Evolutionary conservation across 495 filamentous ascomycete genomes (phyloP), one percentile per base, ranked within the genome.

Genomic region (Neurospora sp.): DNA sequence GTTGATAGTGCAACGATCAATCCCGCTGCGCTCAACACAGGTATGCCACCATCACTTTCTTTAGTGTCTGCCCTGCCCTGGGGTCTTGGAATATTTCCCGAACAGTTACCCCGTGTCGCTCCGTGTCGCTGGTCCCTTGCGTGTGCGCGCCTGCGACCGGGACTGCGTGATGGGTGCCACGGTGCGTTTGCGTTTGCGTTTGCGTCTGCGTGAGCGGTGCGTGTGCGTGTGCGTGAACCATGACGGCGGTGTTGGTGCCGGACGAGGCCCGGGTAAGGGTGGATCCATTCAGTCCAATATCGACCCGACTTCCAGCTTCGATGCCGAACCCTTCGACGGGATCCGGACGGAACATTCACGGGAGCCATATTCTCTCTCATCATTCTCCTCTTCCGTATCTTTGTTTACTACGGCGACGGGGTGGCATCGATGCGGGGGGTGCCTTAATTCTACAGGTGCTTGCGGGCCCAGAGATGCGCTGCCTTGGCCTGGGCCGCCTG

Each of bases 1-100:
- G 83, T 82, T 82, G 85, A 87, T 81, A 84, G 85, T 87, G 84
- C 83, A 77, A 87, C 85, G 81, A 87, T 87, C 83, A 85, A 86
- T 81, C 85, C 85, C 79, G 85, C 85, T 76, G 85, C 85, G 54
- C 84, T 87, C 81, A 85, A 85, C 78, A 81, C 85, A 82, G 85
- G 85, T 87, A 81, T 79, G 85, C 84, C 71, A 73, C 73, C 69
- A 70, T 71, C 48, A 39, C 23, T 72, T 62, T 62, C 54, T 35
- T 62, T 72, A 76, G 46, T 74, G 66, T 75, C 40, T 59, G 23
- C 11, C 44, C 48, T 59, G 23, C 11, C 12, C 54, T 62, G 54
- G 12, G 54, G 54, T 62, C 54, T 62, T 62, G 54, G 54, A 54
- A 74, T 75, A 72, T 69, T 73, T 73, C 74, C 46, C 31, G 72